phyloP scores from a whole-genome alignment of 352 stramenopile species.

The Peronospora belbahrii region DNA sequence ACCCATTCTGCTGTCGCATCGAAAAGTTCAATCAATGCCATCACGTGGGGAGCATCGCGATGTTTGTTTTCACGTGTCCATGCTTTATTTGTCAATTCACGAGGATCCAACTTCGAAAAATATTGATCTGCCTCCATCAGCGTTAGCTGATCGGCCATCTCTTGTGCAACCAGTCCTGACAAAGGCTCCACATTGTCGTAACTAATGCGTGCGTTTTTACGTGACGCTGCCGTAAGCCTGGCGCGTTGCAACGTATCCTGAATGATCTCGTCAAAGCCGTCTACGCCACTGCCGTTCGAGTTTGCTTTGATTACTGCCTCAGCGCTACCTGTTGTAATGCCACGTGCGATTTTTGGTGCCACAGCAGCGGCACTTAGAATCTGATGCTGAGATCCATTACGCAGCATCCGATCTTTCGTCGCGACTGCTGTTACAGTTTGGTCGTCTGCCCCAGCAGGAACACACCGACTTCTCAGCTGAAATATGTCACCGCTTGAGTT shows the following conservation, averaged over 20 bases:
- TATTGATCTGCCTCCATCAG: slow-evolving; percentile 74
- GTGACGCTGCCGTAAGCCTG: slow-evolving; percentile 37
- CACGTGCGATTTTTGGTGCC: slow-evolving; percentile 54
- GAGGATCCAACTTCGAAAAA: slow-evolving; percentile 57
- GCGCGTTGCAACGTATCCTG: slow-evolving; percentile 68
- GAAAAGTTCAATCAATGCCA: slow-evolving; percentile 82
- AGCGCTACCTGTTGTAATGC: slow-evolving; percentile 55
- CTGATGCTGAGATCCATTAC: slow-evolving; percentile 14
- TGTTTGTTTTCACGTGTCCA: slow-evolving; percentile 81
- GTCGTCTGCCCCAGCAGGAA: slow-evolving; percentile 17
- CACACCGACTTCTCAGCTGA: slow-evolving; percentile 34
- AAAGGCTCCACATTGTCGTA: slow-evolving; percentile 76
- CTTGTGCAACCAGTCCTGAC: slow-evolving; percentile 48
- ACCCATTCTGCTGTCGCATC: slow-evolving; percentile 81
- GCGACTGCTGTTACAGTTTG: slow-evolving; percentile 16
- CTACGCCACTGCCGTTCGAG: slow-evolving; percentile 4
- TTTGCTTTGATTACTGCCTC: slow-evolving; percentile 28
- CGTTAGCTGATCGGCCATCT: slow-evolving; percentile 73
- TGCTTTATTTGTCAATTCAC: slow-evolving; percentile 82
- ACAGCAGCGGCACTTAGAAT: slow-evolving; percentile 18
- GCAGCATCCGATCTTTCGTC: slow-evolving; percentile 13
- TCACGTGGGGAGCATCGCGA: slow-evolving; percentile 70
- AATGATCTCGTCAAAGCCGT: slow-evolving; percentile 46
- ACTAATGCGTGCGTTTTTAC: slow-evolving; percentile 59
- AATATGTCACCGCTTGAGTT: slow-evolving; percentile 46